Evolutionary conservation across 148 eudicot genomes (phyloP).

Genomic region (Dianthus caryophyllus): DNA sequence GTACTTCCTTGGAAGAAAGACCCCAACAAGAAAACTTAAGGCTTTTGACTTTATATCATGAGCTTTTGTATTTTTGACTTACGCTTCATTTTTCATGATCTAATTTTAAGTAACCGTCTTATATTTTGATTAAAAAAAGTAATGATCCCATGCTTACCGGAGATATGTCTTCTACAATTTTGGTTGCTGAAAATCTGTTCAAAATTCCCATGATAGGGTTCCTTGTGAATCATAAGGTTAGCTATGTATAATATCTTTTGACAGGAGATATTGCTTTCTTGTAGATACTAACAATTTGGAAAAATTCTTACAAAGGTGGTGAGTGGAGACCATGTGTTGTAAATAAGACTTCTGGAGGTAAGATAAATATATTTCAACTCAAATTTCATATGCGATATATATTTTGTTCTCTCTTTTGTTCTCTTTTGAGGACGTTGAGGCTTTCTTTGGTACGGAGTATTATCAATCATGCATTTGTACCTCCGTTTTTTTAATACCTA

Average conservation of each 20-base stretch:
- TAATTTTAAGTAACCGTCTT: not conserved
- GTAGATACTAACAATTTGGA: slow-evolving; percentile 91
- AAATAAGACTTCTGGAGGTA: slow-evolving; percentile 76
- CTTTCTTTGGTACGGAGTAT: not conserved
- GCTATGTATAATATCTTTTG: slow-evolving; percentile 15
- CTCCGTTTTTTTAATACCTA: too few species aligned
- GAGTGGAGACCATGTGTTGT: slow-evolving; percentile 89
- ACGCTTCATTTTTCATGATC: not conserved
- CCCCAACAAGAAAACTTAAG: too few species aligned
- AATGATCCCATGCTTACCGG: not conserved
- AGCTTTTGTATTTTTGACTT: not conserved
- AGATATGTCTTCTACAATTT: not conserved
- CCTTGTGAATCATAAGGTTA: not conserved
- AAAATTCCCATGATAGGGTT: not conserved
- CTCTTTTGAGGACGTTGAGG: too few species aligned
- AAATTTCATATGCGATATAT: slow-evolving; percentile 16
- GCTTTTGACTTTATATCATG: too few species aligned
- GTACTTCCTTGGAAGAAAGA: too few species aligned
- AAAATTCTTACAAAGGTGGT: slow-evolving; percentile 75
- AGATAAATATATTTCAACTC: slow-evolving; percentile 7
- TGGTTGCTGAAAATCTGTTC: slow-evolving; percentile 4
- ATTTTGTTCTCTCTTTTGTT: not conserved
- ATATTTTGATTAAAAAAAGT: not conserved
- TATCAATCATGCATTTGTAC: too few species aligned
- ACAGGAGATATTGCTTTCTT: slow-evolving; percentile 16